These are phyloP conservation scores for Ulota crispa DNA, from an alignment of 225 moss, liverwort and hornwort genomes.

Conservation along the genomic window DNA sequence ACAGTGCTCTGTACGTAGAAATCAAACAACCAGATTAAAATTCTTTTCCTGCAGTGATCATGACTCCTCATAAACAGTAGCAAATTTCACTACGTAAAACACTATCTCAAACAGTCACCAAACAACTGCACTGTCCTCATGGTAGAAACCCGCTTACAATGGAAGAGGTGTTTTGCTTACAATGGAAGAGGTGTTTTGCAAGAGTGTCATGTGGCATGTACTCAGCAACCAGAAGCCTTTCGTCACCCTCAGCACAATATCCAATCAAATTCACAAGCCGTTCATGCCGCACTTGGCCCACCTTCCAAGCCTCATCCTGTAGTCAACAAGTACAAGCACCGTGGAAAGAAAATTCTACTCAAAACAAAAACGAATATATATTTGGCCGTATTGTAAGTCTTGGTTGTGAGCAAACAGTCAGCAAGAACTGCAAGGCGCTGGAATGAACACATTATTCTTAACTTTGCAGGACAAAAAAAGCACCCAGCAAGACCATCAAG, in stretches of 20 bases:
- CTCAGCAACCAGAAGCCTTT: slow-evolving; percentile 58
- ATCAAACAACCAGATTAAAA: too few species aligned
- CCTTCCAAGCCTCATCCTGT: slow-evolving; percentile 69
- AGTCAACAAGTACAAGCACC: slow-evolving; percentile 8
- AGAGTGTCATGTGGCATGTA: slow-evolving; percentile 69
- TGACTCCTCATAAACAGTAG: not conserved
- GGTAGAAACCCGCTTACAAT: slow-evolving; percentile 36
- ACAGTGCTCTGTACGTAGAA: not conserved
- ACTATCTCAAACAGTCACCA: not conserved
- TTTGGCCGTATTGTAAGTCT: not conserved
- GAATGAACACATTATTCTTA: not conserved
- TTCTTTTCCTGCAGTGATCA: not conserved
- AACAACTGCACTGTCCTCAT: not conserved
- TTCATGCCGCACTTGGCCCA: slow-evolving; percentile 63
- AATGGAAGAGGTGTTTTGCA: slow-evolving; percentile 63
- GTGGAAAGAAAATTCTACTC: not conserved
- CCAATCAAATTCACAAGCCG: slow-evolving; percentile 61
- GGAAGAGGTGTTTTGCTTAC: slow-evolving; percentile 62
- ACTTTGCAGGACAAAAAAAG: not conserved
- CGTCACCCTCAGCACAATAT: slow-evolving; percentile 62
- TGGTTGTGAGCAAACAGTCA: not conserved
- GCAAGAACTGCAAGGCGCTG: not conserved
- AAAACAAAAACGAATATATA: not conserved
- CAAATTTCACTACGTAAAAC: not conserved
- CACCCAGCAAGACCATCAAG: not conserved